A percentile compares a stretch with the other conserved stretches of the same genome.
Evolutionary conservation across 371 early-diverging fungal genomes (phyloP).

Genomic region (Entomophthora muscae): DNA sequence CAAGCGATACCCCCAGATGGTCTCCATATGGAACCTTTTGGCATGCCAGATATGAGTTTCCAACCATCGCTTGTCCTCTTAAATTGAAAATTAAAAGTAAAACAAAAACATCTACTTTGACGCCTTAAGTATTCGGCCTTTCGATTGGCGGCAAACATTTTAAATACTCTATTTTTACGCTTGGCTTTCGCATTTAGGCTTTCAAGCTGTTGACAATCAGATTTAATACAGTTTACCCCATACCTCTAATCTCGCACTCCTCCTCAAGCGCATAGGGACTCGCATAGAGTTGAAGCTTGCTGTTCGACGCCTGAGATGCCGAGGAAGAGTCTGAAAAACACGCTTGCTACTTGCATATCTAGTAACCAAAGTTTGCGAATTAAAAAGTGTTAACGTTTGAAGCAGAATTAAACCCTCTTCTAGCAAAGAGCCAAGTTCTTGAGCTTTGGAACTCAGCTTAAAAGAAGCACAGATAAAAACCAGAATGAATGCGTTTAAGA

Average conservation of each 20-base stretch:
- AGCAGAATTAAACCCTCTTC: neutral
- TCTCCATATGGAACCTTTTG: conserved; percentile 84
- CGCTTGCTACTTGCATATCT: conserved; percentile 17
- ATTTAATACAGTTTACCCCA: neutral
- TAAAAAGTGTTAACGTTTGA: neutral
- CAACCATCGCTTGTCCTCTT: conserved; percentile 64
- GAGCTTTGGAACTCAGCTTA: too few species aligned
- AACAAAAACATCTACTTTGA: conserved; percentile 20
- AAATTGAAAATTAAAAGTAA: neutral
- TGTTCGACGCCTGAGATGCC: conserved; percentile 75
- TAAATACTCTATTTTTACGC: conserved; percentile 22
- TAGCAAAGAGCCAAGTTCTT: neutral
- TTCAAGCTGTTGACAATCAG: neutral
- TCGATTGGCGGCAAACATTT: conserved; percentile 2
- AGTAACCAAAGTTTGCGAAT: neutral
- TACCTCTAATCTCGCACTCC: conserved; percentile 54
- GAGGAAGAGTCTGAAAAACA: conserved; percentile 73
- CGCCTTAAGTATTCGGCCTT: conserved; percentile 30
- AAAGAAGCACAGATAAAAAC: neutral
- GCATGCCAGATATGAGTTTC: conserved; percentile 98
- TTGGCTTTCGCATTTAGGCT: conserved; percentile 9
- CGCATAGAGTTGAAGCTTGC: conserved; percentile 83
- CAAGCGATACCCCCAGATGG: conserved; percentile 71
- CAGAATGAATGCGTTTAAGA: neutral
- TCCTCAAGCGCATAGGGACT: conserved; percentile 55